A percentile compares a stretch with the other conserved stretches of the same genome.
These are phyloP conservation scores for Penicillium sp. DNA, from an alignment of 2,329 filamentous ascomycete species.

Conservation along the genomic window DNA sequence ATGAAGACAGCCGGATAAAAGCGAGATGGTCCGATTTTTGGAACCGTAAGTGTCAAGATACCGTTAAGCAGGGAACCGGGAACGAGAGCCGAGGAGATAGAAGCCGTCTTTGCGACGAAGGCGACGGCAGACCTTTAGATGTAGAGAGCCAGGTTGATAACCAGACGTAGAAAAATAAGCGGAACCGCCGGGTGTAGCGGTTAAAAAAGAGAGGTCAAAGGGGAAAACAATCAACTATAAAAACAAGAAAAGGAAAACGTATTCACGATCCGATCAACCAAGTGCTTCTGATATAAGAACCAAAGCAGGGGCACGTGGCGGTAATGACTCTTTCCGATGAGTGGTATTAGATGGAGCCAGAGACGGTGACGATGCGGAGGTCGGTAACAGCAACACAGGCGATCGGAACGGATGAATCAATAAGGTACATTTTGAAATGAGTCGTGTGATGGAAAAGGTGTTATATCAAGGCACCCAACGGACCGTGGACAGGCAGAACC, in stretches of 20 bases:
- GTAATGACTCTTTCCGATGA: slow-evolving; percentile 17
- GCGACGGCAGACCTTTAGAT: slow-evolving; percentile 30
- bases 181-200: slow-evolving; percentile 9
- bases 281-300: slow-evolving; percentile 23
- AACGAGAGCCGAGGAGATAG: slow-evolving; percentile 32
- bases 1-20: slow-evolving; percentile 16
- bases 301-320: slow-evolving; percentile 14
- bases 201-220: slow-evolving; percentile 4
- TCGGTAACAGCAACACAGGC: slow-evolving; percentile 38
- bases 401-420: slow-evolving; percentile 40
- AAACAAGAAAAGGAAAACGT: slow-evolving; percentile 16
- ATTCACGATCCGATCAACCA: slow-evolving; percentile 26
- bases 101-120: slow-evolving; percentile 26
- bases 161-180: slow-evolving; percentile 9
- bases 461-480: slow-evolving; percentile 32
- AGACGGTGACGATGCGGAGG: slow-evolving; percentile 30
- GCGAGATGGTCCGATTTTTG: slow-evolving; percentile 24
- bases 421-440: slow-evolving; percentile 43
- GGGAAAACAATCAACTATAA: slow-evolving; percentile 8
- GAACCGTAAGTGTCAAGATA: slow-evolving; percentile 25
- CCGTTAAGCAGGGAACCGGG: slow-evolving; percentile 31
- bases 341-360: slow-evolving; percentile 23
- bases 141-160: slow-evolving; percentile 23
- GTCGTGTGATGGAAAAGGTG: slow-evolving; percentile 7
- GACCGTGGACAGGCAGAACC: slow-evolving; percentile 37